A percentile compares a stretch with the other conserved stretches of the same genome.
Conservation (phyloP, 306 rosid species). For the Cucurbita maxima region DNA sequence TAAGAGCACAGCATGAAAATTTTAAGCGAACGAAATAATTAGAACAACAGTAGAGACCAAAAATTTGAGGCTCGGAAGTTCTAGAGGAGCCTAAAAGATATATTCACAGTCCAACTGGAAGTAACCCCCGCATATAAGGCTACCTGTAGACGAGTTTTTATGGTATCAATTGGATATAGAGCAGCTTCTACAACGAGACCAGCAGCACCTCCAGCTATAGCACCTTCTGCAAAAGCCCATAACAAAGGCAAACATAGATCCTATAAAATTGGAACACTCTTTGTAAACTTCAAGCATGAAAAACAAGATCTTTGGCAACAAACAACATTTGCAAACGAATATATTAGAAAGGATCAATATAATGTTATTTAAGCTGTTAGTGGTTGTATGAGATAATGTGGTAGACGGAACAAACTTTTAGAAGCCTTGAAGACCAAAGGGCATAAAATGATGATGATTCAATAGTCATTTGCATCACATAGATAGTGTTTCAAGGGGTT, state of each 20-base stretch:
- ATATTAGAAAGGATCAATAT: not conserved
- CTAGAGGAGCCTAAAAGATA: not conserved
- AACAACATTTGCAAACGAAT: not conserved
- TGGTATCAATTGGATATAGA: slow-evolving; percentile 27
- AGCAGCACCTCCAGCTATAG: slow-evolving; percentile 26
- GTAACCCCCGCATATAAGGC: not conserved
- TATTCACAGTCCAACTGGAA: not conserved
- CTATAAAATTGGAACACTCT: not conserved
- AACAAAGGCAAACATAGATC: not conserved
- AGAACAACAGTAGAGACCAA: not conserved
- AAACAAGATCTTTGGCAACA: not conserved
- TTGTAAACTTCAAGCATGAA: not conserved
- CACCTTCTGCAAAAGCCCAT: slow-evolving; percentile 17
- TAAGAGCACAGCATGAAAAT: not conserved
- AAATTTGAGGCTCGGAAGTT: not conserved
- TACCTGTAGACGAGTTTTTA: slow-evolving; percentile 31
- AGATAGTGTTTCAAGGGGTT: not conserved
- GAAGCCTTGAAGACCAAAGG: not conserved
- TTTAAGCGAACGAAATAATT: not conserved
- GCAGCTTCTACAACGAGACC: slow-evolving; percentile 25
- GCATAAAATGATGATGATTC: not conserved
- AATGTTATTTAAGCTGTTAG: not conserved
- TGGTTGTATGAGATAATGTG: not conserved
- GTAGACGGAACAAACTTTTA: not conserved
- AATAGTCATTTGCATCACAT: not conserved